Percentiles rank a stretch among this genome's conserved stretches.
Evolutionary conservation across 805 yeast species (phyloP).

Genomic region (Starmerella bacillaris): DNA sequence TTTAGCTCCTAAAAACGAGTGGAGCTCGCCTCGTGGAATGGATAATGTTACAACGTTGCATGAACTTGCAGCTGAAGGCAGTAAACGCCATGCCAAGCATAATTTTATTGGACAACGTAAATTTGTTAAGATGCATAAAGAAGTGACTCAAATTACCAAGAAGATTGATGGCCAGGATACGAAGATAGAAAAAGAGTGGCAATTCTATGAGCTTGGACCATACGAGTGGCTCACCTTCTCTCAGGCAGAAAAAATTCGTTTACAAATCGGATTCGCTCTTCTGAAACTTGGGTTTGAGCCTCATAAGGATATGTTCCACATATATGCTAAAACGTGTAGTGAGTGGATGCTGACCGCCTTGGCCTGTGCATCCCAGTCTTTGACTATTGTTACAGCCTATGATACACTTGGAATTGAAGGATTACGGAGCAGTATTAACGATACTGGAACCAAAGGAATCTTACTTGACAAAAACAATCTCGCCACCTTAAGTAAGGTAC

Average conservation of each 20-base stretch:
- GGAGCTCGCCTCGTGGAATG: constrained; percentile 45
- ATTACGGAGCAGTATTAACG: constrained; percentile 63
- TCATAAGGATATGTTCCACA: constrained; percentile 47
- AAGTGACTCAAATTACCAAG: constrained; percentile 56
- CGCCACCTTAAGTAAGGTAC: constrained; percentile 48
- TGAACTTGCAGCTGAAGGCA: constrained; percentile 49
- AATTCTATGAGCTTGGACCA: constrained; percentile 57
- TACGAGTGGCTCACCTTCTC: constrained; percentile 50
- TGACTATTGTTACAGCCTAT: constrained; percentile 88
- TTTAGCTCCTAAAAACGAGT: constrained; percentile 23
- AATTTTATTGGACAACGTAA: constrained; percentile 66
- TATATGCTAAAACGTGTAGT: constrained; percentile 74
- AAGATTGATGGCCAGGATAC: constrained; percentile 56
- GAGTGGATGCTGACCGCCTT: constrained; percentile 80
- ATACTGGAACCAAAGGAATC: constrained; percentile 62
- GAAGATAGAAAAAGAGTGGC: constrained; percentile 72
- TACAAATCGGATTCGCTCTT: constrained; percentile 56
- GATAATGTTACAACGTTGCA: constrained; percentile 41
- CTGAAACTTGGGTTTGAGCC: constrained; percentile 55
- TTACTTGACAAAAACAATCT: constrained; percentile 71
- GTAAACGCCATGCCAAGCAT: constrained; percentile 35
- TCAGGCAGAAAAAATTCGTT: constrained; percentile 35
- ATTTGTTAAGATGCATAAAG: constrained; percentile 52
- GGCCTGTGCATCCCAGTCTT: constrained; percentile 58
- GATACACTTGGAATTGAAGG: constrained; percentile 21